These are phyloP conservation scores for Zoysia pacifica DNA, from an alignment of 176 grass and related monocot genomes.

Conservation along the genomic window DNA sequence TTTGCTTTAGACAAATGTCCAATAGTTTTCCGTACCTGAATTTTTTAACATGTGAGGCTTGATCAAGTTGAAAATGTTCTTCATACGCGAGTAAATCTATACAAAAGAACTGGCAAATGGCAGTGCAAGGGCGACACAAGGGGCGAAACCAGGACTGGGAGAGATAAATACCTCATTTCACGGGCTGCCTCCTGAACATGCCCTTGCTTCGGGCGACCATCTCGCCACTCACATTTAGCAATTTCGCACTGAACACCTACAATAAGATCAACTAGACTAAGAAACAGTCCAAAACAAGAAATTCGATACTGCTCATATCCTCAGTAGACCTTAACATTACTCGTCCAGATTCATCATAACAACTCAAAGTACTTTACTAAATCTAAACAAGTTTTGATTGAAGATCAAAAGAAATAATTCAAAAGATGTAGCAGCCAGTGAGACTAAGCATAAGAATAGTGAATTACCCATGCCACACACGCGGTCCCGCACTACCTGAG, in stretches of 20 bases:
- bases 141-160: neutral
- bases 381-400: neutral
- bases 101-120: slow-evolving; percentile 12
- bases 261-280: slow-evolving; percentile 23
- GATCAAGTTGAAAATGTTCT: slow-evolving; percentile 29
- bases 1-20: slow-evolving; percentile 81
- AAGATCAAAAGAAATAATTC: neutral
- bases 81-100: slow-evolving; percentile 1
- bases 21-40: slow-evolving; percentile 84
- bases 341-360: neutral
- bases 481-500: slow-evolving; percentile 63
- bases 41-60: slow-evolving; percentile 30
- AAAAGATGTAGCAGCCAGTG: neutral
- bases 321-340: neutral
- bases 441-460: neutral
- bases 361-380: neutral
- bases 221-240: slow-evolving; percentile 73
- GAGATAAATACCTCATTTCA: slow-evolving; percentile 68
- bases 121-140: slow-evolving; percentile 3
- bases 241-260: slow-evolving; percentile 80
- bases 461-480: slow-evolving; percentile 69
- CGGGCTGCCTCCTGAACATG: slow-evolving; percentile 90
- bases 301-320: neutral
- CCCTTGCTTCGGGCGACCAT: slow-evolving; percentile 82
- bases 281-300: neutral